Conservation (phyloP, 306 rosid species). For the Fragaria iinumae region DNA sequence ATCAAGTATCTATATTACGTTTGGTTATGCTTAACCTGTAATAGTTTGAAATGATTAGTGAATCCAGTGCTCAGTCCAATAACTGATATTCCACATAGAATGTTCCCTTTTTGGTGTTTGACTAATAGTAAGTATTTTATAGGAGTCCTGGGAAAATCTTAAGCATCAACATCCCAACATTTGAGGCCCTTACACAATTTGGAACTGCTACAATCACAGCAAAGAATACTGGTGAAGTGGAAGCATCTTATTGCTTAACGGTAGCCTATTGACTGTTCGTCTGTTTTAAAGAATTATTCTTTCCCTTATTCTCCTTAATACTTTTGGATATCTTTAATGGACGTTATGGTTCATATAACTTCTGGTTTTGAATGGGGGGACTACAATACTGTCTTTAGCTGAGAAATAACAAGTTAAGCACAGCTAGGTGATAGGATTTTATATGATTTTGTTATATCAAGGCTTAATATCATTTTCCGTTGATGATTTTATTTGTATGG, state of each 20-base stretch:
- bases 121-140: neutral
- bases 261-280: slow-evolving; percentile 29
- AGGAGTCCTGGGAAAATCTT: slow-evolving; percentile 94
- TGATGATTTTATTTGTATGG: neutral
- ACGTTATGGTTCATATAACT: neutral
- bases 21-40: neutral
- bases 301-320: neutral
- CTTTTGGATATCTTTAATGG: neutral
- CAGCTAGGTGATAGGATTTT: neutral
- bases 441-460: neutral
- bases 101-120: too few relatives aligned
- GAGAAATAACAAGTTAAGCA: neutral
- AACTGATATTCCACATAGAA: too few relatives aligned
- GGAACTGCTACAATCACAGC: slow-evolving; percentile 79
- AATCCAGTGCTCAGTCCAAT: too few relatives aligned
- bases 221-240: slow-evolving; percentile 86
- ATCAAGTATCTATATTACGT: neutral
- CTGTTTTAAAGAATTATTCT: neutral
- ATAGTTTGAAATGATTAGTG: neutral
- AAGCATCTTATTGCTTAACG: slow-evolving; percentile 97
- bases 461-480: neutral
- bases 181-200: slow-evolving; percentile 83
- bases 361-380: neutral
- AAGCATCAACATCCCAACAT: slow-evolving; percentile 74
- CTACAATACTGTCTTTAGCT: neutral